Percentiles rank a stretch among this genome's conserved stretches.
Evolutionary conservation across 2,329 filamentous ascomycete genomes (phyloP).

Genomic region (Ascochyta lentis): DNA sequence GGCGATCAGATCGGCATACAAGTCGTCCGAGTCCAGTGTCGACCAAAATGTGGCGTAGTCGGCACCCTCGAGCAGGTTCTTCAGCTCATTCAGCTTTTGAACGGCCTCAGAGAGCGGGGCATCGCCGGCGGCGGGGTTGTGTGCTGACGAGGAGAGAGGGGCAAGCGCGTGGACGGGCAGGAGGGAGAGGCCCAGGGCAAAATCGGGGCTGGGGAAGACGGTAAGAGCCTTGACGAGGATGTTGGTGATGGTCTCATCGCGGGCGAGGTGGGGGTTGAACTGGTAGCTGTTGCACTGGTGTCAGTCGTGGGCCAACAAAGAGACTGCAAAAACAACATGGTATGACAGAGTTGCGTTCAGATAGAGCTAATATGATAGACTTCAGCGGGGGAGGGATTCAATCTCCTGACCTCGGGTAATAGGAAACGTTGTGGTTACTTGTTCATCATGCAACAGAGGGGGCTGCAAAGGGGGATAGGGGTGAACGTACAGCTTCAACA

Average conservation of each 20-base stretch:
- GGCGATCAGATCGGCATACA: slow-evolving; percentile 93
- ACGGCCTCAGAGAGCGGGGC: slow-evolving; percentile 83
- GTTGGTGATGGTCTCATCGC: slow-evolving; percentile 98
- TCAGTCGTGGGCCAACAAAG: slow-evolving; percentile 19
- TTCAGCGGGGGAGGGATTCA: slow-evolving; percentile 71
- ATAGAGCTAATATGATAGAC: slow-evolving; percentile 74
- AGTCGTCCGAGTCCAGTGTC: slow-evolving; percentile 88
- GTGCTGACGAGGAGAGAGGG: slow-evolving; percentile 58
- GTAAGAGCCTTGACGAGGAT: slow-evolving; percentile 98
- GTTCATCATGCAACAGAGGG: slow-evolving; percentile 70
- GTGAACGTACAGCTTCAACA: slow-evolving; percentile 90
- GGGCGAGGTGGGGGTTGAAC: slow-evolving; percentile 97
- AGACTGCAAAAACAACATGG: slow-evolving; percentile 1
- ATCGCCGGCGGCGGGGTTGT: slow-evolving; percentile 66
- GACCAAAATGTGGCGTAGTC: slow-evolving; percentile 94
- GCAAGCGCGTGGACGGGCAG: slow-evolving; percentile 83
- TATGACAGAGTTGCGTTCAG: slow-evolving; percentile 59
- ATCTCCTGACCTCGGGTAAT: slow-evolving; percentile 82
- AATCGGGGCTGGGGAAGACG: slow-evolving; percentile 95
- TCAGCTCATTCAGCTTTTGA: slow-evolving; percentile 82
- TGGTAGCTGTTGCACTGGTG: slow-evolving; percentile 75
- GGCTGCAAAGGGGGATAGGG: slow-evolving; percentile 13
- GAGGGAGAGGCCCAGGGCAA: slow-evolving; percentile 91
- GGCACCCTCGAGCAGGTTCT: slow-evolving; percentile 85
- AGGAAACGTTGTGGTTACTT: slow-evolving; percentile 86